Base-by-base conservation (phyloP, 1,284 basidiomycete genomes). In the Xerocomus cyaneibrunnescens region DNA sequence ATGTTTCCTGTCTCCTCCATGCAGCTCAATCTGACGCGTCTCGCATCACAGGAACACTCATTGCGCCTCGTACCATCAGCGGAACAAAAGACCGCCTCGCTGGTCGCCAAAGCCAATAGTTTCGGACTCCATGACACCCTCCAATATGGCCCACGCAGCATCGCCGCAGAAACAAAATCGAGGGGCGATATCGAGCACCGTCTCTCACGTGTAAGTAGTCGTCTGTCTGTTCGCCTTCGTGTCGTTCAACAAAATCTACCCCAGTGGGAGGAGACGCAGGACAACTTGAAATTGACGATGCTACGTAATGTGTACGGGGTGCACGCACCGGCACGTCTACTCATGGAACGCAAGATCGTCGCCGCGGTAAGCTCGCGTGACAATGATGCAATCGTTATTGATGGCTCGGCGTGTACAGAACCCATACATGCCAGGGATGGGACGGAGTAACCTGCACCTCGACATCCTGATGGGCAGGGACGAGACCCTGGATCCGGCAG, bases 291-390 rank as follows among this genome's bases (percentile, higher is more conserved):
- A 69, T 76, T 97, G 55, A 93, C 84, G 39, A 75, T 97, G 72
- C 83, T 94, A 68, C 83, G 95, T 49, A 87, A 94, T 71, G 72
- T 87, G 34, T 90, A 88, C 65, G 96, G 96, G 34, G 69, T 98
- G 58, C 91, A 92, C 60, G 87, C 90, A 32, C 96, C 96, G 6
- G 81, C 97, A 68, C 81, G 94, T 39, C 76, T 85, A 52, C 76
- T 96, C 62, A 98, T 99, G 96, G 96, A 99, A 71, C 81, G 94
- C 63, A 91, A 89, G 76, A 81, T 94, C 42, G 92, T 93, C 14
- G 72, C 81, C 45, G 72, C 83, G 55, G 94, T 94, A 62, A 37
- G 62, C 30, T 25, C 37, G 48, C 30, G 27, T 45, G 49, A 30
- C 28, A 44, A 14, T 30, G 21, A 39, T 36, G 34, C 36, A 25